Evolutionary conservation across 164 flowering plant genomes (phyloP), one percentile per base, ranked within the genome.

Genomic region (Stephania yunnanensis): DNA sequence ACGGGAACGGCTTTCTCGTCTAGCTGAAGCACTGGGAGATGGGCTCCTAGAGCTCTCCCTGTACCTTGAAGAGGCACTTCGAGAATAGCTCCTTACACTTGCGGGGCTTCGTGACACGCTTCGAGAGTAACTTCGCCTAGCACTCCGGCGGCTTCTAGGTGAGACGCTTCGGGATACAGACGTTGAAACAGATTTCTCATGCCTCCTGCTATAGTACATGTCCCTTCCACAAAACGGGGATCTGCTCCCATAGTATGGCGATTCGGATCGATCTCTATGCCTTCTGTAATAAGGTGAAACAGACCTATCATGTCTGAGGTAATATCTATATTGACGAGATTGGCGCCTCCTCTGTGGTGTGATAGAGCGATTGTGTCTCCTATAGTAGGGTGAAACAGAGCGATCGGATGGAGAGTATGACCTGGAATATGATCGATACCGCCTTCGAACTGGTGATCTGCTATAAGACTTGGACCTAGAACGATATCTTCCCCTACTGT

Each of bases 361-460:
- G 4, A 53, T 45, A 46, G 84, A 80, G 13, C 81, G 78, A 25
- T 78, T 68, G 7, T 66, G 70, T 52, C 85, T 75, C 36, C 86
- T 79, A 15, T 82, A 67, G 17, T 79, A 74, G 68, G 80, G 77
- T 0, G 83, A 78, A 6, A 11, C 20, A 48, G 70, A 70, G 4
- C 71, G 65, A 22, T 58, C 70, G 17, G 46, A 12, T 1, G 61
- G 29, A 25, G 71, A 66, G 31, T 61, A 36, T 5, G 83, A 81
- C 17, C 86, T 58, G 64, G 64, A 58, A 58, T 58, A 58, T 15
- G 64, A 58, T 4, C 1, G 78, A 46, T 77, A 68, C 8, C 71
- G 70, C 72, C 83, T 75, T 30, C 15, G n/a, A 3, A 31, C 74
- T 13, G 66, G 74, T 71, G 74, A 71, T 46, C 86, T 79, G 29